phyloP scores from a whole-genome alignment of 352 stramenopile species.

The Globisporangium middletonii region DNA sequence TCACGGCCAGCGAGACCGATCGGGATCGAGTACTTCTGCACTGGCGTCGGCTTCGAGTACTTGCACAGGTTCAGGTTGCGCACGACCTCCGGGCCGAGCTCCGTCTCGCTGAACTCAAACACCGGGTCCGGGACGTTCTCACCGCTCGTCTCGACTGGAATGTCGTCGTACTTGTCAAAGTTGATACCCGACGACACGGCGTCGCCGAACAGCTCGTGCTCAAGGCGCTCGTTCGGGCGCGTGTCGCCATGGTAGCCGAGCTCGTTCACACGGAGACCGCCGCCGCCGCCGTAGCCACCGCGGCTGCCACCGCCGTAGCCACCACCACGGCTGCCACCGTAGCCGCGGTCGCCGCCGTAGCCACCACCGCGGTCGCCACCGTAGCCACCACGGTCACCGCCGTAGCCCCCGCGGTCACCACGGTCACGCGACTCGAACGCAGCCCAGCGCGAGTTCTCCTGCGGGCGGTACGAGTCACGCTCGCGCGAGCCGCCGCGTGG shows the following conservation, averaged over 20 bases:
- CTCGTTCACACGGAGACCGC: constrained; percentile 85
- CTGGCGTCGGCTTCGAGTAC: constrained; percentile 96
- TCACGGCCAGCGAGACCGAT: constrained; percentile 93
- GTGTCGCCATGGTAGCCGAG: constrained; percentile 96
- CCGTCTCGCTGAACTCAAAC: constrained; percentile 81
- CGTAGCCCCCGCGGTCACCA: constrained; percentile 22
- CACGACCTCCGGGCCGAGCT: constrained; percentile 90
- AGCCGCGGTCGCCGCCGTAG: constrained; percentile 29
- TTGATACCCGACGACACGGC: constrained; percentile 95
- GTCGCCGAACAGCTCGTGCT: constrained; percentile 91
- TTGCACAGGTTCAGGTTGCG: constrained; percentile 91
- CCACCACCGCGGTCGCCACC: constrained; percentile 11
- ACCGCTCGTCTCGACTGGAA: constrained; percentile 95
- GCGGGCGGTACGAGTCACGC: constrained; percentile 19
- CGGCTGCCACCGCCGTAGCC: constrained; percentile 20
- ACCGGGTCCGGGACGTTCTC: constrained; percentile 92
- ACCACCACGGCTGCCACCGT: constrained; percentile 36
- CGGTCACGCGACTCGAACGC: constrained; percentile 39
- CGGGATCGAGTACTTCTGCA: constrained; percentile 99
- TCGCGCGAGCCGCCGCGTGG: constrained; percentile 27
- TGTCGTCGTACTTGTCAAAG: constrained; percentile 99
- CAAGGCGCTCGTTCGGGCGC: constrained; percentile 87
- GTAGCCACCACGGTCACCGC: constrained; percentile 22
- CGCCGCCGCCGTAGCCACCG: constrained; percentile 38
- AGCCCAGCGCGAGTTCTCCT: constrained; percentile 50